Conservation (phyloP, 1,139 yeast genomes). For the Candida dubliniensis region DNA sequence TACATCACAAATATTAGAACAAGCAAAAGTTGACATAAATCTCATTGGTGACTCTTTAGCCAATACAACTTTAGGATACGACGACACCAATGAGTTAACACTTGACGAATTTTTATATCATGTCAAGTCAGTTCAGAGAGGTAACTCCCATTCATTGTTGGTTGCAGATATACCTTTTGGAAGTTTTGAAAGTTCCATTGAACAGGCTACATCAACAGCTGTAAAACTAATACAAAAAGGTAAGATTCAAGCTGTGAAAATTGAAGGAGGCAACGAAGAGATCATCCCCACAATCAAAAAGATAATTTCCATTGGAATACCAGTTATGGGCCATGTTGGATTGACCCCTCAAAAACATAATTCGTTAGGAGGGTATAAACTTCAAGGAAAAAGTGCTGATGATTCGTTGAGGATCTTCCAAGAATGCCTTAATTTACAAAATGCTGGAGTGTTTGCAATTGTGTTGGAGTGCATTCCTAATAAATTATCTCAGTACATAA, state of each 20-base stretch:
- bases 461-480: slow-evolving; percentile 88
- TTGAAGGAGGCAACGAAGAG: slow-evolving; percentile 80
- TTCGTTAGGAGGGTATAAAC: slow-evolving; percentile 80
- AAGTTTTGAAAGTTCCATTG: slow-evolving; percentile 63
- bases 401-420: slow-evolving; percentile 60
- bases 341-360: slow-evolving; percentile 87
- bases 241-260: slow-evolving; percentile 72
- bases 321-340: slow-evolving; percentile 92
- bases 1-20: slow-evolving; percentile 70
- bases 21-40: slow-evolving; percentile 66
- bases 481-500: slow-evolving; percentile 64
- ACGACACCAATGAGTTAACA: slow-evolving; percentile 70
- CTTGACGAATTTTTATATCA: slow-evolving; percentile 81
- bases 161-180: slow-evolving; percentile 95
- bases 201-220: slow-evolving; percentile 67
- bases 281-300: slow-evolving; percentile 45
- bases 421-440: slow-evolving; percentile 70
- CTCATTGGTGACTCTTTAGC: slow-evolving; percentile 92
- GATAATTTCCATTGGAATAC: slow-evolving; percentile 70
- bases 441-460: slow-evolving; percentile 74
- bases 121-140: slow-evolving; percentile 73
- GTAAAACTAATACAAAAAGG: slow-evolving; percentile 62
- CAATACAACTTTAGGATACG: slow-evolving; percentile 85
- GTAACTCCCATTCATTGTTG: slow-evolving; percentile 61
- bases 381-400: slow-evolving; percentile 67